Evolutionary conservation across 2,329 filamentous ascomycete species (phyloP).

Genomic region (Cytospora piceicola): DNA sequence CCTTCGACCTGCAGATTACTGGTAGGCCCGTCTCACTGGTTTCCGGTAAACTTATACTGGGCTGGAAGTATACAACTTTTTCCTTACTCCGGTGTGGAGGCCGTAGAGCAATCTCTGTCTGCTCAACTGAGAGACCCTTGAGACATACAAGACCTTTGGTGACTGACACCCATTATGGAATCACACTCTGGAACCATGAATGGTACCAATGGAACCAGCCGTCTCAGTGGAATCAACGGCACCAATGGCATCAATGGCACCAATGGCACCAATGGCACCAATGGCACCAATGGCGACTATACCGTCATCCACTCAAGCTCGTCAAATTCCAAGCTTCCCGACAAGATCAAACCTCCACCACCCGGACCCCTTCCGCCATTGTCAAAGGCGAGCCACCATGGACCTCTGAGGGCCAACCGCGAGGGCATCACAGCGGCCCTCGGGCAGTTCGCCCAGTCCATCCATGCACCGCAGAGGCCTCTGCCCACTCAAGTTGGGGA

Average conservation of each 20-base stretch:
- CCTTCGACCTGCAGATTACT: neutral
- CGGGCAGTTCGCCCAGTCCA: constrained; percentile 41
- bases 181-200: constrained; percentile 19
- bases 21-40: neutral
- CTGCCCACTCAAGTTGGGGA: constrained; percentile 66
- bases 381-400: constrained; percentile 30
- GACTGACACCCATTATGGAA: neutral
- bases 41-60: neutral
- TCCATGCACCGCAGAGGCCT: constrained; percentile 60
- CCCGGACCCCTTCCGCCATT: constrained; percentile 27
- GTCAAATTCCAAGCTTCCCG: constrained; percentile 5
- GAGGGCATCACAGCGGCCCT: constrained; percentile 42
- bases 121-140: neutral
- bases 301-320: neutral
- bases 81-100: neutral
- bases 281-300: constrained; percentile 6
- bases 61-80: neutral
- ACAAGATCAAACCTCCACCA: constrained; percentile 28
- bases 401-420: constrained; percentile 37
- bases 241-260: neutral
- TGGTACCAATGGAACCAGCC: constrained; percentile 16
- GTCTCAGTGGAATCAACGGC: constrained; percentile 1
- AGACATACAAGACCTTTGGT: neutral
- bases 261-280: neutral
- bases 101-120: neutral